Percentiles rank a stretch among this genome's conserved stretches.
phyloP scores from a whole-genome alignment of 129 eudicot genomes.

The Silybum marianum region DNA sequence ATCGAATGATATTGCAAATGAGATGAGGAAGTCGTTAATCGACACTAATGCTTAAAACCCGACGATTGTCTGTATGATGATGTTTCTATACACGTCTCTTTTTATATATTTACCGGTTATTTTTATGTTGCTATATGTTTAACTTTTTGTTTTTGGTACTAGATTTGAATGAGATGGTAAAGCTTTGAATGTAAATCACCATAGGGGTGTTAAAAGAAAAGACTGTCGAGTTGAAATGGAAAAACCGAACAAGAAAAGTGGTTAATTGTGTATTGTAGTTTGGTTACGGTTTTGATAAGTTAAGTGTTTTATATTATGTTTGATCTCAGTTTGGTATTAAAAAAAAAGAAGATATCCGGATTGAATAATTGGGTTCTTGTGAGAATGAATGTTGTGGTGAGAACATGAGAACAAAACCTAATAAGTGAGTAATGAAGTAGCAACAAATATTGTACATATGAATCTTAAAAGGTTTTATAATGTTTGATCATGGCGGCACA shows the following conservation, averaged over 20 bases:
- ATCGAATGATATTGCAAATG: slow-evolving; percentile 66
- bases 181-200: not conserved
- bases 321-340: no score
- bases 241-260: not conserved
- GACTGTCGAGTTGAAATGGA: not conserved
- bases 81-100: not conserved
- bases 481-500: no score
- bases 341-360: no score
- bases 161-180: not conserved
- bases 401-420: no score
- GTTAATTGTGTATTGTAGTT: not conserved
- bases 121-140: not conserved
- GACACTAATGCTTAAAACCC: slow-evolving; percentile 62
- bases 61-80: not conserved
- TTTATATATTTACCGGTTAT: not conserved
- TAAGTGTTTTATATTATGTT: no score
- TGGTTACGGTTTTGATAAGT: not conserved
- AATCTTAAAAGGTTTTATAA: no score
- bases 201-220: not conserved
- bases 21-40: slow-evolving; percentile 77
- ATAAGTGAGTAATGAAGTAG: no score
- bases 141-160: not conserved
- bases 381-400: no score
- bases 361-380: no score
- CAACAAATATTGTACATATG: no score